These are phyloP conservation scores for Parastagonospora nodorum DNA, from an alignment of 2,329 filamentous ascomycete genomes.

Conservation along the genomic window DNA sequence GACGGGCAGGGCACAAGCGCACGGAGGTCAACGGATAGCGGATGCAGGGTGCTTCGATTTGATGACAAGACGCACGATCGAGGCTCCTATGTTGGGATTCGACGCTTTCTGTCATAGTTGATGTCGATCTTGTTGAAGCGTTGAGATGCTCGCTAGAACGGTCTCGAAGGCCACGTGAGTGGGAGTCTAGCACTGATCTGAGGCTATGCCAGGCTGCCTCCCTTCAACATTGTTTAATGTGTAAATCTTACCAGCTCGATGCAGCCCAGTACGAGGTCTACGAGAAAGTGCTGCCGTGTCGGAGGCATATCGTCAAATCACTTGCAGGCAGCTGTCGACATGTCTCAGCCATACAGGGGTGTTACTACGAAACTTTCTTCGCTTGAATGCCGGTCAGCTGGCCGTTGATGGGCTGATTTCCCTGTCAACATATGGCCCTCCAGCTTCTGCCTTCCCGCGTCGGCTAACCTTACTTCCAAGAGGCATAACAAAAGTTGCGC, in stretches of 20 bases:
- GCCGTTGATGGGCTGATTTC: conserved; percentile 15
- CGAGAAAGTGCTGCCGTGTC: conserved; percentile 8
- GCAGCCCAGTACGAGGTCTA: conserved; percentile 6
- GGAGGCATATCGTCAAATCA: conserved; percentile 17
- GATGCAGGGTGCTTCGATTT: conserved; percentile 23
- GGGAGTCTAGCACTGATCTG: conserved; percentile 4
- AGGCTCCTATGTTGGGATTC: conserved; percentile 23
- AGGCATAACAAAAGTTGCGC: conserved; percentile 7
- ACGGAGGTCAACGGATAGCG: conserved; percentile 18
- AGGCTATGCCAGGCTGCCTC: conserved; percentile 15
- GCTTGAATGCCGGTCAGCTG: conserved; percentile 22
- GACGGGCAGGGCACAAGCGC: conserved; percentile 6
- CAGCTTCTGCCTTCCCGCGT: conserved; percentile 20
- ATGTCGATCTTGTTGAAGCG: conserved; percentile 14
- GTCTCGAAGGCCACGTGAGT: conserved; percentile 13
- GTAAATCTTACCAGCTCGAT: conserved; percentile 6
- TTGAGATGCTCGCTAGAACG: conserved; percentile 11
- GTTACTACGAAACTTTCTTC: conserved; percentile 9
- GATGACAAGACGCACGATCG: conserved; percentile 32
- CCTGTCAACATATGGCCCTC: conserved; percentile 15
- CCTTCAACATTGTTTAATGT: conserved; percentile 12
- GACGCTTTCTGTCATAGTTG: conserved; percentile 7
- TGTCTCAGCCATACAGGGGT: conserved; percentile 23
- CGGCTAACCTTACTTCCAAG: conserved; percentile 14
- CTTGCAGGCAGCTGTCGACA: conserved; percentile 16